A percentile compares a stretch with the other conserved stretches of the same genome.
Conservation (phyloP, 2,329 filamentous ascomycete genomes). For the Sphaerulina vaccinii region DNA sequence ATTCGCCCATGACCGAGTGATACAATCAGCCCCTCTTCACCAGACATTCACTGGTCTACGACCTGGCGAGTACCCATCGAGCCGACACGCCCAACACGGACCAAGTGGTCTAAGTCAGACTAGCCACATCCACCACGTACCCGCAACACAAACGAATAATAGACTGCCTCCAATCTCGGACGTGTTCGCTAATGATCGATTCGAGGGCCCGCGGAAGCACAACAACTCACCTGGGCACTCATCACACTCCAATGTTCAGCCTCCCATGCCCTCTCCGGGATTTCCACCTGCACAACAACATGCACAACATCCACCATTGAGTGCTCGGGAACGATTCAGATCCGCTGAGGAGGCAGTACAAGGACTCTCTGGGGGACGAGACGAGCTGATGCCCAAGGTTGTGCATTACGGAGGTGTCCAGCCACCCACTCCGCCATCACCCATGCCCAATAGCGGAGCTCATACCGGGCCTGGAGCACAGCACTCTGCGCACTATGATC, state of each 20-base stretch:
- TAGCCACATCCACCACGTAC: constrained; percentile 87
- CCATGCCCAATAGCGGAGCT: constrained; percentile 50
- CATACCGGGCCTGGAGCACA: constrained; percentile 25
- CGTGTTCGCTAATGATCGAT: constrained; percentile 78
- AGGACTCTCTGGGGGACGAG: constrained; percentile 83
- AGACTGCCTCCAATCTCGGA: constrained; percentile 90
- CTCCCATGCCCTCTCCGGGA: constrained; percentile 73
- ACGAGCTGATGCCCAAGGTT: constrained; percentile 87
- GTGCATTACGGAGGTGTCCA: constrained; percentile 95
- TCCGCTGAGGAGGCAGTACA: constrained; percentile 95
- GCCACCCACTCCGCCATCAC: constrained; percentile 86
- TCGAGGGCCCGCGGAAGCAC: constrained; percentile 47
- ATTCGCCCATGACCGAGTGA: constrained; percentile 90
- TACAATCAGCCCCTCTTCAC: constrained; percentile 91
- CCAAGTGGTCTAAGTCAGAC: constrained; percentile 78
- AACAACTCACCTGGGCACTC: constrained; percentile 61
- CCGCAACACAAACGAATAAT: constrained; percentile 85
- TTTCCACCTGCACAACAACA: constrained; percentile 57
- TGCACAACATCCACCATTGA: constrained; percentile 50
- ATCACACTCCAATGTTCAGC: constrained; percentile 63
- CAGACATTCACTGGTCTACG: constrained; percentile 94
- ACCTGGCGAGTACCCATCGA: constrained; percentile 52
- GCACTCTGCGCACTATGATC: constrained; percentile 32
- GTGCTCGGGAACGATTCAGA: constrained; percentile 71
- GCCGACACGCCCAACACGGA: constrained; percentile 63